Evolutionary conservation across 768 basidiomycete species (phyloP).

Genomic region (Mycena rebaudengoi): DNA sequence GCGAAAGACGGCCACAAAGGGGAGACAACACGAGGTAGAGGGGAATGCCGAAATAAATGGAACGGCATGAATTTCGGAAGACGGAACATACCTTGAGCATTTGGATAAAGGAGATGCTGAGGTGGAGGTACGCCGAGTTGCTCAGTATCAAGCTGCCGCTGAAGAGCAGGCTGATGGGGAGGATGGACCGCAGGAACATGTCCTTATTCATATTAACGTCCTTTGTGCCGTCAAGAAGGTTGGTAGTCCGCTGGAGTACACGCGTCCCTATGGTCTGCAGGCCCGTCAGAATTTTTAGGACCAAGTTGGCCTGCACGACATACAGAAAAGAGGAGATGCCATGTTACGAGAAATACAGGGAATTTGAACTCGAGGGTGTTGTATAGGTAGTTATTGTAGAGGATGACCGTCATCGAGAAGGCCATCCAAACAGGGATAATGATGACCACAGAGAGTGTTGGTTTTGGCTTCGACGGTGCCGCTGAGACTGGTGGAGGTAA

Average conservation of each 20-base stretch:
- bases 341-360: conserved; percentile 94
- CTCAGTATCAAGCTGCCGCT: conserved; percentile 78
- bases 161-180: conserved; percentile 95
- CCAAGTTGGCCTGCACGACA: conserved; percentile 81
- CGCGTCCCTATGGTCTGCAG: conserved; percentile 74
- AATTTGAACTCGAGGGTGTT: conserved; percentile 84
- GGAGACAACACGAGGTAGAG: no score
- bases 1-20: no score
- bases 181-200: conserved; percentile 83
- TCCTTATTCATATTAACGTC: conserved; percentile 83
- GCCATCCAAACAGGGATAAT: conserved; percentile 95
- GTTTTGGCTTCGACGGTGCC: conserved; percentile 81
- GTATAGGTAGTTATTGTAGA: conserved; percentile 95
- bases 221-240: conserved; percentile 78
- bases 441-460: conserved; percentile 67
- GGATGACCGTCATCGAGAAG: conserved; percentile 89
- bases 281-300: conserved; percentile 90
- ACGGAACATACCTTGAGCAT: conserved; percentile 80
- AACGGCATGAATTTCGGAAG: conserved; percentile 70
- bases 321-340: conserved; percentile 60
- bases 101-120: conserved; percentile 95
- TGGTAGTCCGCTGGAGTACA: conserved; percentile 82
- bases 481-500: conserved; percentile 7
- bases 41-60: conserved; percentile 91
- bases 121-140: conserved; percentile 95